Base-by-base conservation (phyloP, 345 rosid species). In the Lumnitzera racemosa region DNA sequence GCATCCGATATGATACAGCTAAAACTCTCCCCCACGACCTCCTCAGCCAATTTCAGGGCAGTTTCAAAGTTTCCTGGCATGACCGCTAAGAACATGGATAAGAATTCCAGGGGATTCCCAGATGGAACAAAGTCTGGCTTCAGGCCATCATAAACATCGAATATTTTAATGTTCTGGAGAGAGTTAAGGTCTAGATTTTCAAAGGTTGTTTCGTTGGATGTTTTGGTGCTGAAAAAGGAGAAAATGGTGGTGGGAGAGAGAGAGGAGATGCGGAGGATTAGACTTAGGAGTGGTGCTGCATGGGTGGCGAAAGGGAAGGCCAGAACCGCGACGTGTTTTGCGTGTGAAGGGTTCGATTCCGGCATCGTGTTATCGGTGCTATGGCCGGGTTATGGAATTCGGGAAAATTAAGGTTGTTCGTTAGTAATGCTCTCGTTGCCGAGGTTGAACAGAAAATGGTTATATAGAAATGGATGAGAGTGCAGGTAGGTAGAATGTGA, bases 1-100 rank as follows among this genome's bases (percentile, higher is more conserved):
- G 80, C 88, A 46, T 85, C 91, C 2, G 79, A 63, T 3, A 85
- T 24, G 36, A 85, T 53, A 61, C 80, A 75, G 49, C 59, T 71
- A 16, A 80, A 31, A 11, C 17, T 49, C 57, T 27, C 52, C 23
- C 81, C 79, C 0, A 63, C 66, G 46, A 51, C 80, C 52, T 36
- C 56, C 61, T 76, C 72, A 0, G 74, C 73, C 11, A 4, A 49
- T 3, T 65, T 51, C 51, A 78, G 47, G 14, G 67, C 85, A 4
- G 15, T 57, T 61, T 23, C 23, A 24, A 76, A 71, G 56, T 75
- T 83, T 24, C 25, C 78, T 12, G 79, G 82, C 24, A 51, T 55
- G 4, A 67, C 79, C 58, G 61, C 64, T 31, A 80, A 13, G 55
- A 85, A 83, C 24, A 61, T 24, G 13, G 61, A 68, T 55, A 80